These are phyloP conservation scores for Globisporangium radiosum DNA, from an alignment of 352 stramenopile genomes.

Conservation along the genomic window DNA sequence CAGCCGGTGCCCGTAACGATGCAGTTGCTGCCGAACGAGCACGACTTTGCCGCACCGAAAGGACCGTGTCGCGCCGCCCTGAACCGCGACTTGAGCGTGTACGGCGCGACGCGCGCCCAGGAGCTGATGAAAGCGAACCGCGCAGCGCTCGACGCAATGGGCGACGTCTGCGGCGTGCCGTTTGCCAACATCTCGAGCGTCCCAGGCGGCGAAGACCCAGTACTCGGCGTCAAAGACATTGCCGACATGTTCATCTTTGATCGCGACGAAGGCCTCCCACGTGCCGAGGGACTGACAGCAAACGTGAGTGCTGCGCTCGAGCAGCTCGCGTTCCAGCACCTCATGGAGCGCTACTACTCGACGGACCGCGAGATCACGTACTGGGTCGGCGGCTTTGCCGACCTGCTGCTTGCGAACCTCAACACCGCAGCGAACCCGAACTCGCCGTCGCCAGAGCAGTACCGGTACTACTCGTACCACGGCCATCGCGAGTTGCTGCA, in stretches of 20 bases:
- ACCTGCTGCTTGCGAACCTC: too few relatives aligned
- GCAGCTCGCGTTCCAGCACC: constrained; percentile 69
- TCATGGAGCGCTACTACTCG: constrained; percentile 84
- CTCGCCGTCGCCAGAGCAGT: constrained; percentile 37
- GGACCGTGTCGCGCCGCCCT: constrained; percentile 55
- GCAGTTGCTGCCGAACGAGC: constrained; percentile 78
- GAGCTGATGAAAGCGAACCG: constrained; percentile 55
- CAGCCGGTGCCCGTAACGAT: constrained; percentile 81
- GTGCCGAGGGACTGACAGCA: constrained; percentile 42
- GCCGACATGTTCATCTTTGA: too few relatives aligned
- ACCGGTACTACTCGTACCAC: constrained; percentile 81
- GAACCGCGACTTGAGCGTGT: constrained; percentile 43
- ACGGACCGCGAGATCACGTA: constrained; percentile 29
- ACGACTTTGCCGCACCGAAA: constrained; percentile 80
- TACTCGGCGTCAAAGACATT: constrained; percentile 27
- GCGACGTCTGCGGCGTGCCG: constrained; percentile 51
- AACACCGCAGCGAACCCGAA: constrained; percentile 22
- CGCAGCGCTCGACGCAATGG: constrained; percentile 45
- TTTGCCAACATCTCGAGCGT: constrained; percentile 52
- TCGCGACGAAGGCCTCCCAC: constrained; percentile 3
- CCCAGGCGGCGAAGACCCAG: constrained; percentile 54
- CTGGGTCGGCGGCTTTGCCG: too few relatives aligned
- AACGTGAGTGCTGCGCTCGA: constrained; percentile 50
- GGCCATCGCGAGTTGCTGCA: constrained; percentile 77
- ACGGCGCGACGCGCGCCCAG: constrained; percentile 42